A percentile compares a stretch with the other conserved stretches of the same genome.
Evolutionary conservation across 2,329 filamentous ascomycete genomes (phyloP).

Genomic region (Sclerotinia trifoliorum): DNA sequence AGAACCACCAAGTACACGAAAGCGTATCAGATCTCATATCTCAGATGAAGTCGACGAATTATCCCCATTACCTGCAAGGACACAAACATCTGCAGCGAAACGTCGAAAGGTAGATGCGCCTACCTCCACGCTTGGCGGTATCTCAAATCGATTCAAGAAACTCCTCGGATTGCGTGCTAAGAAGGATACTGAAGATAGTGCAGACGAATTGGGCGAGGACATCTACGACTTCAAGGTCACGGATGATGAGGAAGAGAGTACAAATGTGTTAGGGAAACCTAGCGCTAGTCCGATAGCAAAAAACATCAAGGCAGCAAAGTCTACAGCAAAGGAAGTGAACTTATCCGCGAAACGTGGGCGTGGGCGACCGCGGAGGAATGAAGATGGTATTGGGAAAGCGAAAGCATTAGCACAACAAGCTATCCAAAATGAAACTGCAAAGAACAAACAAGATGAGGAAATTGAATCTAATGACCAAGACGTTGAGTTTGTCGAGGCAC

Average conservation of each 20-base stretch:
- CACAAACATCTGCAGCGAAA: constrained; percentile 14
- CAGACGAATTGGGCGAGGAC: constrained; percentile 21
- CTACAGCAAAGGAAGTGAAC: not conserved
- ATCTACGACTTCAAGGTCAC: constrained; percentile 22
- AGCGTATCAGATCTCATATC: constrained; percentile 21
- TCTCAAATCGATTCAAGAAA: constrained; percentile 11
- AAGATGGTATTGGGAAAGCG: constrained; percentile 21
- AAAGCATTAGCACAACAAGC: constrained; percentile 24
- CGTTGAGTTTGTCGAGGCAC: not conserved
- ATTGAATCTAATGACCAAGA: not conserved
- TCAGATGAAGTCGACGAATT: constrained; percentile 20
- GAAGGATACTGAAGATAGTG: constrained; percentile 4
- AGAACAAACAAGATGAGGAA: not conserved
- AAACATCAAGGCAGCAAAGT: not conserved
- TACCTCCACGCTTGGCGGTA: constrained; percentile 6
- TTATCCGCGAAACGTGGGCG: not conserved
- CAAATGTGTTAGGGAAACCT: not conserved
- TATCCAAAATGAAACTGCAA: not conserved
- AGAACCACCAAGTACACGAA: constrained; percentile 20
- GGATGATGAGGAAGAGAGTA: constrained; percentile 24
- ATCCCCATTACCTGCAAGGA: constrained; percentile 21
- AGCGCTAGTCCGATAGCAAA: not conserved
- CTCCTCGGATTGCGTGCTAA: constrained; percentile 11
- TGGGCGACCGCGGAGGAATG: constrained; percentile 19
- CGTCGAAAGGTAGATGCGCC: constrained; percentile 20